Evolutionary conservation across 495 filamentous ascomycete genomes (phyloP).

Genomic region (Apiosordaria backusii): DNA sequence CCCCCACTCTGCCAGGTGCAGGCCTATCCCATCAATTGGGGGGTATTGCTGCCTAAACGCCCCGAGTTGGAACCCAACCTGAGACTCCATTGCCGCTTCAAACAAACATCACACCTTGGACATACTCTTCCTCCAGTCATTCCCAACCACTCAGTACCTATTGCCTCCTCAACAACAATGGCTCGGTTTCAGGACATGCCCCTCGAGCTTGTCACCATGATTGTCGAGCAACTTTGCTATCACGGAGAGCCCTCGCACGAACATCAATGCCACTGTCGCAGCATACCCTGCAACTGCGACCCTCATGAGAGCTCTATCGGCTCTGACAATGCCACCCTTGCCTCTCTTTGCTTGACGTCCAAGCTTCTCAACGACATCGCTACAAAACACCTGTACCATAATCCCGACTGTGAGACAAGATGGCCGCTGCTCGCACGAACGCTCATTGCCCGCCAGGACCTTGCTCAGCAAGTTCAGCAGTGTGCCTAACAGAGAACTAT

Average conservation of each 20-base stretch:
- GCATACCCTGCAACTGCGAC: not conserved
- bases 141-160: no score
- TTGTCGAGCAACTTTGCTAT: not conserved
- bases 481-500: not conserved
- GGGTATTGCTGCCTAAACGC: no score
- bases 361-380: not conserved
- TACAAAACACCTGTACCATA: not conserved
- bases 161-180: not conserved
- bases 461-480: not conserved
- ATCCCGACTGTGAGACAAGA: not conserved
- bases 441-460: not conserved
- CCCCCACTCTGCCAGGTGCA: no score
- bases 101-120: no score
- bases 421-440: not conserved
- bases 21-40: no score
- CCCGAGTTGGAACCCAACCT: no score
- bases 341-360: not conserved
- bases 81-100: no score
- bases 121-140: no score
- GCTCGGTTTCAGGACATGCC: not conserved
- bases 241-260: not conserved
- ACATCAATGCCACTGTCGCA: not conserved
- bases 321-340: not conserved
- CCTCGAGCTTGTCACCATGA: not conserved
- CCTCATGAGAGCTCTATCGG: not conserved